Percentiles rank a stretch among this genome's conserved stretches.
Evolutionary conservation across 306 rosid genomes (phyloP).

Genomic region (Rosa multiflora): DNA sequence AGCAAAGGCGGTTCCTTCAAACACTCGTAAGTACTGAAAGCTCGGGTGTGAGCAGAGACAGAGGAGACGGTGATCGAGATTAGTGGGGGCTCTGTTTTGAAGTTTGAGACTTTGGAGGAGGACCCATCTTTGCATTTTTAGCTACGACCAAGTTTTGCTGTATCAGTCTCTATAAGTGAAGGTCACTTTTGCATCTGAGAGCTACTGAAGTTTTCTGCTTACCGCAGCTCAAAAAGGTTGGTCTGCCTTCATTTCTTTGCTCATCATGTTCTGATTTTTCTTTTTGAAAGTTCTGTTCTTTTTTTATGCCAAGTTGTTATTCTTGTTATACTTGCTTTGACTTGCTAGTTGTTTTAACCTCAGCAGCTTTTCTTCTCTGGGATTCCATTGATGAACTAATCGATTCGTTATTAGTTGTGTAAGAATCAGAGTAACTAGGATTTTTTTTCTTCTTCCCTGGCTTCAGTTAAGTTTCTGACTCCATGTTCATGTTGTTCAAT

Average conservation of each 20-base stretch:
- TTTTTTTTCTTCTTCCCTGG: background rate
- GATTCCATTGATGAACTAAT: conserved; percentile 3
- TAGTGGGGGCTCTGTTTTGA: conserved; percentile 15
- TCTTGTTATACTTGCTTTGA: conserved; percentile 9
- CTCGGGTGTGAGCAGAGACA: conserved; percentile 25
- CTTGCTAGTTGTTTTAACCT: background rate
- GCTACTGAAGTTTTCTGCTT: conserved; percentile 19
- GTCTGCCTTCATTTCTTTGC: conserved; percentile 12
- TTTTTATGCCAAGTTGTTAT: conserved; percentile 4
- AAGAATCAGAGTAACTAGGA: conserved; percentile 9
- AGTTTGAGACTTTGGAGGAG: conserved; percentile 15
- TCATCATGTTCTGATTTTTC: background rate
- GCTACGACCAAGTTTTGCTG: background rate
- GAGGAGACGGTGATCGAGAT: conserved; percentile 38
- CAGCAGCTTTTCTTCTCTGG: conserved; percentile 16
- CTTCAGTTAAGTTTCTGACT: background rate
- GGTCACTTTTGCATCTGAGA: conserved; percentile 10
- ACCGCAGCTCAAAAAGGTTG: conserved; percentile 42
- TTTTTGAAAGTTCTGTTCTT: background rate
- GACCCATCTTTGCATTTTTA: conserved; percentile 24
- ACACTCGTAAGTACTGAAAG: background rate
- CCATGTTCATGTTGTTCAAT: background rate
- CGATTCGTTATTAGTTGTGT: background rate
- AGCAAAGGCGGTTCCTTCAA: conserved; percentile 5
- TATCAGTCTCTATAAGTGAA: conserved; percentile 17